Base-by-base conservation (phyloP, 192 early-diverging fungal genomes). In the Backusella circina region DNA sequence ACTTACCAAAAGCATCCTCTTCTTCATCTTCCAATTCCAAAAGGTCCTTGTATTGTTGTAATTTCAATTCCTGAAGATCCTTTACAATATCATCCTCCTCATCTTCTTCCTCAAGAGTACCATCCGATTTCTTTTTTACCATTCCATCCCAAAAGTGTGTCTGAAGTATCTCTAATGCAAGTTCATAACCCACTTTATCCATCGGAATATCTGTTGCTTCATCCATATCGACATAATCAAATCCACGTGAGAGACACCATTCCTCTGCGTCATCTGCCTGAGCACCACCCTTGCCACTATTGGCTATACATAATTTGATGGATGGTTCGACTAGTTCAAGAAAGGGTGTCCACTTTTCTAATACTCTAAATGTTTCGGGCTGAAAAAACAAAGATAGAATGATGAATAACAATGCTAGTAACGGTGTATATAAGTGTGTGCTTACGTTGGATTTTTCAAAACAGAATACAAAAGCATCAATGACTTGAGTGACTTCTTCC, bases 71-170 rank as follows among this genome's bases (percentile, higher is more conserved):
- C 5, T 76, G 33, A 61, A 54, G 35, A 67, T 35, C 65, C 15
- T 35, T 67, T 10, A 67, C 28, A 18, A 67, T n/a, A 16, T 67
- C 65, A 66, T 70, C 69, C 1, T 41, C 38, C 3, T n/a, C n/a
- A n/a, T 18, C 50, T 18, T 39, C 50, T 18, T 30, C 68, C 16
- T 69, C 54, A 44, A 64, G 23, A 28, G 54, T 61, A 12, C 54
- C 41, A 16, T 65, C 37, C 7, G 30, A 54, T 7, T 77, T 54
- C 38, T 82, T 85, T 3, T 83, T 79, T 37, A 79, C 67, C 67
- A 90, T 64, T 32, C 88, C 89, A 72, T 92, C 90, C 91, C 91
- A 92, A 80, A 91, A 86, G 35, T 92, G 84, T 21, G 87, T 80
- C 41, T 90, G 84, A 69, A 92, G 71, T 16, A 89, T 86, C 51